A percentile compares a stretch with the other conserved stretches of the same genome.
Conservation (phyloP, 176 grass and related monocot genomes). For the maize (Zea mays) region Zm-B73-REFERENCE-NAM-5.0 NC_050098.1:2999501-3000000, state of each 20-base stretch:
- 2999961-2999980: too few species aligned
- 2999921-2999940: background rate
- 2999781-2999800: too few species aligned
- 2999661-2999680: background rate
- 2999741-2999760: background rate
- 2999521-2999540: background rate
- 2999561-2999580: background rate
- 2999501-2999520: slow-evolving; percentile 68
- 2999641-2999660: background rate
- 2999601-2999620: background rate
- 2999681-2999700: background rate
- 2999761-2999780: too few species aligned
- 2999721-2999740: background rate
- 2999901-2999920: slow-evolving; percentile 59
- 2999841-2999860: slow-evolving; percentile 80
- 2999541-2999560: background rate
- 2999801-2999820: slow-evolving; percentile 64
- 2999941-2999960: background rate
- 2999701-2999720: background rate
- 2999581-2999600: background rate
- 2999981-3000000: slow-evolving; percentile 51
- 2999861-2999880: slow-evolving; percentile 77
- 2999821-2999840: slow-evolving; percentile 81
- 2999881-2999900: slow-evolving; percentile 88
- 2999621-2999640: background rate